Evolutionary conservation across 2,329 filamentous ascomycete genomes (phyloP).

Genomic region (Diaporthe sp.): DNA sequence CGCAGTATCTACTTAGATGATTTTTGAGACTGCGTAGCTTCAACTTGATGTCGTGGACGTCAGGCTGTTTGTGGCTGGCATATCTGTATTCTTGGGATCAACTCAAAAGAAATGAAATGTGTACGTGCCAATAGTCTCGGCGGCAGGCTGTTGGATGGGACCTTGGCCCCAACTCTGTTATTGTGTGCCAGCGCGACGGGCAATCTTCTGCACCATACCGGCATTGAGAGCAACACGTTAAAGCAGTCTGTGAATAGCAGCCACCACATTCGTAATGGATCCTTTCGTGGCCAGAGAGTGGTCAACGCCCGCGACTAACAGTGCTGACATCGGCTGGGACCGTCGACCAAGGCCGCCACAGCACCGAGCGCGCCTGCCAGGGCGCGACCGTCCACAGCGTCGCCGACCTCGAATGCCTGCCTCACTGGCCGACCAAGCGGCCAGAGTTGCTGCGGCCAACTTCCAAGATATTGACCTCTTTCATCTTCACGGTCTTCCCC

Average conservation of each 20-base stretch:
- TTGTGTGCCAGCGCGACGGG: no score
- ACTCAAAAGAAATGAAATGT: neutral
- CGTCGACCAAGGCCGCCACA: neutral
- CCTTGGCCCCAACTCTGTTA: neutral
- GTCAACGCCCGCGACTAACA: slow-evolving; percentile 17
- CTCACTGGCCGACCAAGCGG: slow-evolving; percentile 19
- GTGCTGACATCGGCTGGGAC: slow-evolving; percentile 32
- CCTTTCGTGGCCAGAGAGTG: slow-evolving; percentile 28
- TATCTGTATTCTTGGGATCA: neutral
- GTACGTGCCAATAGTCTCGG: neutral
- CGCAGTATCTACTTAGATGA: neutral
- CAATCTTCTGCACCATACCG: neutral
- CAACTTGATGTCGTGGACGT: neutral
- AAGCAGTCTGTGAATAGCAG: neutral
- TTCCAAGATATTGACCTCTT: neutral
- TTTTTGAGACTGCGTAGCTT: neutral
- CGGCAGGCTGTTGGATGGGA: slow-evolving; percentile 2
- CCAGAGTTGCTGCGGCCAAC: slow-evolving; percentile 16
- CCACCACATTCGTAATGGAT: slow-evolving; percentile 5
- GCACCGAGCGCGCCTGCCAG: neutral
- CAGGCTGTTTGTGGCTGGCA: neutral
- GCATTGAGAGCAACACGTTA: neutral
- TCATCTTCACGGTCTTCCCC: neutral
- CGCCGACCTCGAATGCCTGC: neutral
- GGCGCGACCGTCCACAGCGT: neutral